A percentile compares a stretch with the other conserved stretches of the same genome.
These are phyloP conservation scores for Emericellopsis terricola DNA, from an alignment of 495 filamentous ascomycete genomes.

Conservation along the genomic window DNA sequence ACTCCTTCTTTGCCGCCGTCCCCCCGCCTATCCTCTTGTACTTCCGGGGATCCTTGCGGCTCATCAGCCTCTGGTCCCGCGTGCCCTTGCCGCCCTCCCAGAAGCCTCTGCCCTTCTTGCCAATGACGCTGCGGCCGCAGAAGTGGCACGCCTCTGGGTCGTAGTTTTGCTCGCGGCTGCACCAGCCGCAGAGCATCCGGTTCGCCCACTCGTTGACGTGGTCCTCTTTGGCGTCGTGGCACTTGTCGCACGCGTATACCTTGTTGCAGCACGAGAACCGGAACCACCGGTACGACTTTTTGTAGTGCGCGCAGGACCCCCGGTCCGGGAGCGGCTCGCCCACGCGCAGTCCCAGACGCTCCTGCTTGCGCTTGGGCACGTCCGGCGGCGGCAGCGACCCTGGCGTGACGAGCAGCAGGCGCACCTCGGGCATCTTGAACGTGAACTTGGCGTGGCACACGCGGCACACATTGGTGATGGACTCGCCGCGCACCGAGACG, in stretches of 20 bases:
- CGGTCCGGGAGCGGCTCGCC: slow-evolving; percentile 61
- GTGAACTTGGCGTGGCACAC: slow-evolving; percentile 74
- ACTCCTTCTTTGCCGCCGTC: slow-evolving; percentile 9
- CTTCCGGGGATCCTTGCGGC: slow-evolving; percentile 58
- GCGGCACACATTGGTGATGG: slow-evolving; percentile 59
- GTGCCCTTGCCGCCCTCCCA: slow-evolving; percentile 90
- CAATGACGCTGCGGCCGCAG: slow-evolving; percentile 57
- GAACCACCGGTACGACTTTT: slow-evolving; percentile 75
- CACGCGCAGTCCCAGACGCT: slow-evolving; percentile 60
- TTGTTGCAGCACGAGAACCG: slow-evolving; percentile 39
- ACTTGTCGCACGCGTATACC: slow-evolving; percentile 68
- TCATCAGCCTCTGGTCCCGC: slow-evolving; percentile 51
- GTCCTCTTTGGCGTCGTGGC: slow-evolving; percentile 55
- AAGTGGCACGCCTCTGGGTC: slow-evolving; percentile 61
- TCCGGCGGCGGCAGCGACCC: slow-evolving; percentile 20
- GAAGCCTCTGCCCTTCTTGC: slow-evolving; percentile 48
- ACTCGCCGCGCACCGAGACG: slow-evolving; percentile 54
- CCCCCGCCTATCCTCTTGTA: slow-evolving; percentile 33
- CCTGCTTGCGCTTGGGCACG: slow-evolving; percentile 33
- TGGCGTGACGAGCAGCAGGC: slow-evolving; percentile 54
- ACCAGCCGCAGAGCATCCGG: slow-evolving; percentile 76
- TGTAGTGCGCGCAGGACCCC: slow-evolving; percentile 65
- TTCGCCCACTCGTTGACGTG: slow-evolving; percentile 74
- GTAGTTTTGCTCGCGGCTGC: slow-evolving; percentile 71
- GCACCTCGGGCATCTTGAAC: slow-evolving; percentile 64